Evolutionary conservation across 1,139 yeast genomes (phyloP), one percentile per base, ranked within the genome.

Genomic region (Fermentozyma sake): DNA sequence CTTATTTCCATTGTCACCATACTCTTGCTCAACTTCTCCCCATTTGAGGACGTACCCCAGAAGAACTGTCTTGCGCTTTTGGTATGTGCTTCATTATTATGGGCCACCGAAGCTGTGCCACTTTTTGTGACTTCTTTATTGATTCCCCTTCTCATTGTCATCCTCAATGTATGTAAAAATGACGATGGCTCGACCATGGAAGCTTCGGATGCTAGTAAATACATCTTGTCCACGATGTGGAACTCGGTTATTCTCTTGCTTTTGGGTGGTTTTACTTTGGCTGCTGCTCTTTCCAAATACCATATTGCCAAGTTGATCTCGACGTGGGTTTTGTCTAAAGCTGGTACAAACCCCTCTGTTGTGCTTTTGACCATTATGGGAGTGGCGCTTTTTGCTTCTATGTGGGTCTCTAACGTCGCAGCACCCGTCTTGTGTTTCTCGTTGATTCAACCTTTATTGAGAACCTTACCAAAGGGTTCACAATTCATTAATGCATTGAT

Each of bases 371-470:
- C 83, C 18, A 71, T 79, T 31, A 79, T 79, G 86, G 58, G 69
- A 23, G 82, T 80, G 20, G 76, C 85, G 0, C 58, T 79, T 31
- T 79, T 79, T 55, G 64, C 80, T 10, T 76, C 85, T 2, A 79
- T 79, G 84, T 79, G 86, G 84, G 79, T 80, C 19, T 78, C 85
- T 2, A 80, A 80, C 44, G 87, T 80, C 29, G 89, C 89, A 1
- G 79, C 86, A 0, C 89, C 89, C 3, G 86, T 79, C 4, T 59
- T 80, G 30, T 79, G 86, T 42, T 79, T 76, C 47, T 76, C 84
- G 1, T 61, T 80, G 37, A 69, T 79, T 32, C 76, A 72, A 41
- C 85, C 86, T 8, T 58, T 80, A 14, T 58, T 79, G 31, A 68
- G 83, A 42, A 72, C 81, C 1, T 55, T 79, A 24, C 79, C 81